Conservation (phyloP, 2,329 filamentous ascomycete species). For the Pseudonectria foliicola region DNA sequence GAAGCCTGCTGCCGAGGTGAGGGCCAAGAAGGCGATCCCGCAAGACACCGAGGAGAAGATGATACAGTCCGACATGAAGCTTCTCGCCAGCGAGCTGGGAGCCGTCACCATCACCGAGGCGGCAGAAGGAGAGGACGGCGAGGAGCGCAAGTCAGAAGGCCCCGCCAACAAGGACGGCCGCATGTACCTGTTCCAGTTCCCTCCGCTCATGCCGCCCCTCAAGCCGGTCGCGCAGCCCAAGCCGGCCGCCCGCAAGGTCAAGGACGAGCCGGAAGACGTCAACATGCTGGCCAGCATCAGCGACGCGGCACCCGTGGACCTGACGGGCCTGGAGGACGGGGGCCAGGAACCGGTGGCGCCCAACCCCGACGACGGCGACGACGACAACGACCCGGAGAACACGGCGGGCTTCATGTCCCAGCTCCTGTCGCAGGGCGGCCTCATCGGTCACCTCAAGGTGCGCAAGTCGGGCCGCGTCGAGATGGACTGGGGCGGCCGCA, state of each 20-base stretch:
- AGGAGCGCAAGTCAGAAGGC: slow-evolving; percentile 20
- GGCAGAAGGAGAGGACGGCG: slow-evolving; percentile 12
- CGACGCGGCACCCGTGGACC: slow-evolving; percentile 30
- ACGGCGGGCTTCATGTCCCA: slow-evolving; percentile 31
- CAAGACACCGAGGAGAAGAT: slow-evolving; percentile 33
- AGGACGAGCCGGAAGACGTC: slow-evolving; percentile 35
- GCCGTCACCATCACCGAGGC: slow-evolving; percentile 24
- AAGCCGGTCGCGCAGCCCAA: slow-evolving; percentile 22
- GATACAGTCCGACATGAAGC: slow-evolving; percentile 33
- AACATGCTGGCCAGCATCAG: slow-evolving; percentile 29
- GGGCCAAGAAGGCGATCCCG: slow-evolving; percentile 22
- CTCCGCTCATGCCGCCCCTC: slow-evolving; percentile 54
- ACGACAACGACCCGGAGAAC: slow-evolving; percentile 28
- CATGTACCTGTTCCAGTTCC: slow-evolving; percentile 59
- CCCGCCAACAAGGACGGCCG: slow-evolving; percentile 43
- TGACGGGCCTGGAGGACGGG: slow-evolving; percentile 33
- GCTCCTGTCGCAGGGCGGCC: slow-evolving; percentile 45
- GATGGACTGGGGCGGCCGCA: slow-evolving; percentile 55
- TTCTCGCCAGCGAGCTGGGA: slow-evolving; percentile 38
- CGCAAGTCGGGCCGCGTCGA: slow-evolving; percentile 56
- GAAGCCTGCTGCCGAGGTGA: slow-evolving; percentile 14
- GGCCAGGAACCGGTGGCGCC: slow-evolving; percentile 8
- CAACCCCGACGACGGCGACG: slow-evolving; percentile 22
- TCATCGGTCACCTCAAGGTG: slow-evolving; percentile 52
- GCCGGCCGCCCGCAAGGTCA: slow-evolving; percentile 25